Evolutionary conservation across 441 rosid species (phyloP), one percentile per base, ranked within the genome.

Genomic region (Mallotus japonicus): DNA sequence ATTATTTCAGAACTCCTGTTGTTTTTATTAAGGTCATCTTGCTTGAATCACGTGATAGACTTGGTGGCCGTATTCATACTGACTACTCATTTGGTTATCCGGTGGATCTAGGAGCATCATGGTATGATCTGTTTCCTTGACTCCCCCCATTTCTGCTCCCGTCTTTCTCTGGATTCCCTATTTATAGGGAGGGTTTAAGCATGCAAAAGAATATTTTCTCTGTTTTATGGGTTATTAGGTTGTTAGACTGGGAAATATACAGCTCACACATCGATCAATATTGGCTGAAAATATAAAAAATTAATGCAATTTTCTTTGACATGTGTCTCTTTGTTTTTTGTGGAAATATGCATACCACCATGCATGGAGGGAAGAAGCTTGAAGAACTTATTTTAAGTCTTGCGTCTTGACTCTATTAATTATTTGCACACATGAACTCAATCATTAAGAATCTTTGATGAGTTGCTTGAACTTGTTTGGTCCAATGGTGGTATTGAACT

Each of bases 41-140:
- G 76, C 78, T 94, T 79, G 98, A 94, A 81, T 94, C 98, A 15
- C 87, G 96, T 63, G 92, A 92, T 63, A 86, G 98, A 77, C 80
- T 89, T 73, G 98, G 96, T 59, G 97, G 98, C 72, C 88, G 96
- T 42, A 88, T 92, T 79, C 87, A 87, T 66, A 94, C 98, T 5
- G 91, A 92, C 76, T 89, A 83, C 79, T 85, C 98, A 4, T 90
- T 92, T 64, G 98, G 97, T 67, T 94, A 88, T 79, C 97, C 98
- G 7, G 86, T 95, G 69, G 98, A 95, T 82, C 78, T 92, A 58
- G 98, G 98, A 73, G 98, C 98, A 71, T 91, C 98, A 69, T 95
- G 99, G 99, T 91, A 83, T 78, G 11, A 17, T 5, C 20, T 67
- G 6, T 46, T 22, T 59, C 13, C 47, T 73, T 51, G 53, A 46